Base-by-base conservation (phyloP, 306 rosid genomes). In the Fagus sylvatica region DNA sequence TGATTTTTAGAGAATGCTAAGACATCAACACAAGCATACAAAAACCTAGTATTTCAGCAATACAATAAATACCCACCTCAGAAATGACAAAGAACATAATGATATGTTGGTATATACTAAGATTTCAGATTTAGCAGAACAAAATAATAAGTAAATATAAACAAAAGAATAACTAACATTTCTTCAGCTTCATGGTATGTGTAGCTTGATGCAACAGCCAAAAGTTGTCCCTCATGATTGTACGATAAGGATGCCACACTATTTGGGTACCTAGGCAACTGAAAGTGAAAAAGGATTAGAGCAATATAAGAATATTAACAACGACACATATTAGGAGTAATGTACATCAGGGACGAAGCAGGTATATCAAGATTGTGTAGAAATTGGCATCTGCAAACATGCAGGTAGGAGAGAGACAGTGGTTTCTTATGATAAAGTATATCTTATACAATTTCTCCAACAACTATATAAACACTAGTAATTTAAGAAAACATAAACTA, bases 131-230 rank as follows among this genome's bases (percentile, higher is more conserved):
- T 37, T 16, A 32, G 72, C 37, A 13, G 69, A 72, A 71, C 79
- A 39, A 49, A 11, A 48, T 17, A 59, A n/a, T 48, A 49, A 57
- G 69, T 37, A 76, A 51, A 73, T n/a, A 48, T 39, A 1, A 51
- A 37, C 33, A 55, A 33, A 65, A 76, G 74, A 76, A 73, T 13
- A 41, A 78, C 90, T 84, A 51, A 94, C 97, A 49, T 81, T 88
- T 94, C 95, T 6, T 79, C 87, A 70, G 96, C 97, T 87, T 95
- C 93, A 81, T 85, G 83, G 81, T 83, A 92, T 22, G 95, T 89
- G 80, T 81, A 74, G 85, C 97, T 90, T 57, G 98, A 91, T 82
- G 98, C 97, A 77, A 92, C 90, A 32, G 96, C 97, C 78, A 93
- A 78, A 72, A 91, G 79, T 66, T 86, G 80, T 55, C 98, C 97